Conservation (phyloP, 257 asterid genomes). For the Capsicum rhomboideum region DNA sequence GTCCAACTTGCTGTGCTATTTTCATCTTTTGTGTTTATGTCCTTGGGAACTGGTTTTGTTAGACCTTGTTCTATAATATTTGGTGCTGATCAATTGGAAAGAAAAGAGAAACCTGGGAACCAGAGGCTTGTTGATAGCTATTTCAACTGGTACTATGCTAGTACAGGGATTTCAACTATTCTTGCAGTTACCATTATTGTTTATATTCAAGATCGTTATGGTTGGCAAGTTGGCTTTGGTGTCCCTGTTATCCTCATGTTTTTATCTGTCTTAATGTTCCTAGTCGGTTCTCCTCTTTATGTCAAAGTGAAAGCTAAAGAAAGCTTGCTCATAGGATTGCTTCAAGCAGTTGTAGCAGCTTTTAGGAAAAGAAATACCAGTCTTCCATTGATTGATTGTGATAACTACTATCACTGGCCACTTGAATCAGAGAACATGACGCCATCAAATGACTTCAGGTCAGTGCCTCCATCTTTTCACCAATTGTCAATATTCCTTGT, state of each 20-base stretch:
- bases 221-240: constrained; percentile 19
- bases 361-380: constrained; percentile 6
- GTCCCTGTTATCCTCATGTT: constrained; percentile 10
- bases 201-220: constrained; percentile 16
- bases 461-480: background rate
- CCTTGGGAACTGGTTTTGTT: constrained; percentile 11
- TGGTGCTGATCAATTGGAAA: constrained; percentile 10
- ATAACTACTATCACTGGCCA: background rate
- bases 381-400: background rate
- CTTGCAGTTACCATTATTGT: constrained; percentile 7
- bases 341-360: constrained; percentile 14
- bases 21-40: background rate
- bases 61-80: constrained; percentile 19
- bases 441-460: constrained; percentile 12
- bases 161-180: constrained; percentile 1
- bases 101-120: background rate
- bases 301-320: background rate
- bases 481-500: background rate
- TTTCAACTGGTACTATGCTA: constrained; percentile 13
- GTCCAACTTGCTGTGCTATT: background rate
- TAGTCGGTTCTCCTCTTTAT: constrained; percentile 7
- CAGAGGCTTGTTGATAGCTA: constrained; percentile 6
- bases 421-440: background rate
- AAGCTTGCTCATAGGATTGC: constrained; percentile 13
- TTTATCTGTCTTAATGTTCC: constrained; percentile 6